phyloP scores from a whole-genome alignment of 1,284 basidiomycete species.

The Grifola frondosa region DNA sequence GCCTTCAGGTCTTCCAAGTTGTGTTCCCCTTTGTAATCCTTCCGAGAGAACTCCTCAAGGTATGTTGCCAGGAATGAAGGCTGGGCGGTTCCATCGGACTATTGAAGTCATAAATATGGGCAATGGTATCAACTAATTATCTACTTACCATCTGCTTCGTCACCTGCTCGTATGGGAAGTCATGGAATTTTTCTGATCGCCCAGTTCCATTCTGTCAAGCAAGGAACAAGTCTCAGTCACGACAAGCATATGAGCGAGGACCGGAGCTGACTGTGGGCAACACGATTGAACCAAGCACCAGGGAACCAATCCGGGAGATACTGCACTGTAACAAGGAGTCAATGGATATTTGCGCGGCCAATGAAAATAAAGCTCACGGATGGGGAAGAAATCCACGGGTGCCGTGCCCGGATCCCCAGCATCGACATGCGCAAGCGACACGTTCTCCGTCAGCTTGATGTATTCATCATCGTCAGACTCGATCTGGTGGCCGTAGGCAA shows the following conservation, averaged over 20 bases:
- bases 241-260: background rate
- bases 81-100: constrained; percentile 18
- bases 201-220: constrained; percentile 16
- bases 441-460: constrained; percentile 21
- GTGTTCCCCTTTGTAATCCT: constrained; percentile 17
- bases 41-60: constrained; percentile 19
- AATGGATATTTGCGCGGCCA: background rate
- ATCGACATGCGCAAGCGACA: constrained; percentile 15
- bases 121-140: background rate
- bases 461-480: constrained; percentile 21
- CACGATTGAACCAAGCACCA: constrained; percentile 25
- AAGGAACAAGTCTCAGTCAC: background rate
- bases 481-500: constrained; percentile 26
- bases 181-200: constrained; percentile 19
- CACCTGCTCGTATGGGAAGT: constrained; percentile 21
- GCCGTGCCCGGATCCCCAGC: constrained; percentile 17
- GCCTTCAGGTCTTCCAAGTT: constrained; percentile 19
- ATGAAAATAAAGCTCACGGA: constrained; percentile 12
- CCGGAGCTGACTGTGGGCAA: constrained; percentile 17
- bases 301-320: constrained; percentile 27
- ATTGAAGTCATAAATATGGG: background rate
- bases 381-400: constrained; percentile 23
- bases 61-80: constrained; percentile 18
- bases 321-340: constrained; percentile 13
- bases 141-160: constrained; percentile 19